Conservation (phyloP, 176 grass and related monocot genomes). For the Saccharum officinarum region DNA sequence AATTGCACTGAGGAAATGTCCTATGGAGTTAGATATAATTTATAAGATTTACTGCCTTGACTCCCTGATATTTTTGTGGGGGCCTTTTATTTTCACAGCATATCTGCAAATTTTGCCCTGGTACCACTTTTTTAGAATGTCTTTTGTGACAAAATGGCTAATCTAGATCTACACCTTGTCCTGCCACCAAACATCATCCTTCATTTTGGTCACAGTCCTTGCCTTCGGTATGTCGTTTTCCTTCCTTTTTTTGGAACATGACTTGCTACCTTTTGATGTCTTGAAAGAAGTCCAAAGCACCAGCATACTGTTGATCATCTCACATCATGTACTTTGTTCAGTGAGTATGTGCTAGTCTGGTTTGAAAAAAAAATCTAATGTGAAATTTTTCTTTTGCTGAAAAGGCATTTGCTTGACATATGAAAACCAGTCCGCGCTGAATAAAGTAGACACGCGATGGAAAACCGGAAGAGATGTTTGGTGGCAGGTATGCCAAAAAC, state of each 20-base stretch:
- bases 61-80: neutral
- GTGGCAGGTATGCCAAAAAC: constrained; percentile 71
- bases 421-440: constrained; percentile 72
- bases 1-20: neutral
- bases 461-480: constrained; percentile 77
- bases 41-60: neutral
- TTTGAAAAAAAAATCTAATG: constrained; percentile 8
- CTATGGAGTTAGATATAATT: neutral
- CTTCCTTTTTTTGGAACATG: neutral
- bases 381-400: constrained; percentile 5
- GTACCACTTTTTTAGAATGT: neutral
- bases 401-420: constrained; percentile 88
- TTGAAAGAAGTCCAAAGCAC: neutral
- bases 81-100: neutral
- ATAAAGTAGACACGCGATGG: constrained; percentile 81
- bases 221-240: neutral
- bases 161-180: neutral
- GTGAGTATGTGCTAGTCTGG: neutral
- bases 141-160: neutral
- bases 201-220: neutral
- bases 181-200: neutral
- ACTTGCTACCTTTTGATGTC: neutral
- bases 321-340: neutral
- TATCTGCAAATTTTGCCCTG: neutral
- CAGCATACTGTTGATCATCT: neutral